Evolutionary conservation across 345 rosid species (phyloP), one percentile per base, ranked within the genome.

Genomic region (Orychophragmus violaceus): DNA sequence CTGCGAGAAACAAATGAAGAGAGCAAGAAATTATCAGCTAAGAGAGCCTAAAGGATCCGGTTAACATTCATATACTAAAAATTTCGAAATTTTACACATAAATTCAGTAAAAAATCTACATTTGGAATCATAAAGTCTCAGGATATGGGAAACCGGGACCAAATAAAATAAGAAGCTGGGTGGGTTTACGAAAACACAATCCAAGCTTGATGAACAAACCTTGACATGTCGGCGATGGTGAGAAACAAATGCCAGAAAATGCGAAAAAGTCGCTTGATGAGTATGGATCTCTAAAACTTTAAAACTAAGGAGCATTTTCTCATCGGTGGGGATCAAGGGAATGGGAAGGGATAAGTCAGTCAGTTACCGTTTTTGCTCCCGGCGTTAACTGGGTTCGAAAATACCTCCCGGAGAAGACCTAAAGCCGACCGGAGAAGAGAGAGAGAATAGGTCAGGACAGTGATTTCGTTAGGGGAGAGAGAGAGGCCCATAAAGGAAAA

Each of bases 201-300:
- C 22, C 10, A 0, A 16, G 56, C 1, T 46, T 27, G 44, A 58
- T 5, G 14, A 62, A 74, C 69, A 67, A 45, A 74, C 78, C 78
- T 68, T 44, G 77, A 74, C 77, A 74, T 74, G 64, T 23, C 69
- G 69, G 22, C 8, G 65, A 64, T 11, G 60, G 23, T 1, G 76
- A 57, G 71, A 46, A 56, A 56, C 35, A 16, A 48, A 14, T 27
- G 62, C 1, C 6, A 24, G 56, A 36, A 56, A 67, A 44, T 13
- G 72, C 13, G 63, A 33, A 66, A 44, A 59, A 62, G 62, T 2
- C 5, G 54, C 6, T 57, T n/a, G 41, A 19, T 44, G 51, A 16
- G 45, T 46, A 36, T 45, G 59, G 77, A 74, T 74, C 69, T 74
- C 52, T 74, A 74, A 27, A 61, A 45, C 69, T 64, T 67, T 33